Evolutionary conservation across 805 yeast genomes (phyloP).

Genomic region (Priceomyces melissophilus): DNA sequence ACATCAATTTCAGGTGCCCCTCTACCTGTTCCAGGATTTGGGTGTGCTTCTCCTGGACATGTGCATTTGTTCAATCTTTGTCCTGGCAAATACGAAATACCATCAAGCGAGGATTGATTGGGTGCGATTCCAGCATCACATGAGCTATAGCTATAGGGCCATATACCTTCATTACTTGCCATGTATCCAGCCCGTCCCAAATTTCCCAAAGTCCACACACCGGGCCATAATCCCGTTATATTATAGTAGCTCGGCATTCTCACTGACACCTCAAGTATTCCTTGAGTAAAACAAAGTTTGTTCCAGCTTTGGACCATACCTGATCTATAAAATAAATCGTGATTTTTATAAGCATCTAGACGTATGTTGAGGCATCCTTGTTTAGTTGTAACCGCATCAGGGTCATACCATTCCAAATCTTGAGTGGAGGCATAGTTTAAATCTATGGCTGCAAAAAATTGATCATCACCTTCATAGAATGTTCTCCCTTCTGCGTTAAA

Average conservation of each 20-base stretch:
- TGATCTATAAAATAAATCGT: slow-evolving; percentile 75
- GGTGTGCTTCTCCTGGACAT: slow-evolving; percentile 81
- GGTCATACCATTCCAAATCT: slow-evolving; percentile 94
- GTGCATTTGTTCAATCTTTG: slow-evolving; percentile 76
- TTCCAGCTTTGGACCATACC: slow-evolving; percentile 96
- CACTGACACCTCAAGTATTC: slow-evolving; percentile 71
- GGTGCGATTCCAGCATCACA: slow-evolving; percentile 96
- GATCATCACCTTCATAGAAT: slow-evolving; percentile 88
- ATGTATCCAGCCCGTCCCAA: slow-evolving; percentile 87
- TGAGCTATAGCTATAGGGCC: slow-evolving; percentile 87
- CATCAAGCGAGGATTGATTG: slow-evolving; percentile 87
- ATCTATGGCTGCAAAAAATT: slow-evolving; percentile 84
- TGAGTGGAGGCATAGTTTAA: slow-evolving; percentile 80
- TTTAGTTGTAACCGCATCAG: slow-evolving; percentile 78
- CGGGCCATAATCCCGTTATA: slow-evolving; percentile 91
- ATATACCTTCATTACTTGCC: slow-evolving; percentile 86
- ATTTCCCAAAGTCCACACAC: slow-evolving; percentile 92
- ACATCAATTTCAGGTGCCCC: slow-evolving; percentile 96
- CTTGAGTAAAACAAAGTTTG: slow-evolving; percentile 84
- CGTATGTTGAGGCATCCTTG: slow-evolving; percentile 68
- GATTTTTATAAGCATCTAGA: slow-evolving; percentile 81
- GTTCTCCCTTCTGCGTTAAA: slow-evolving; percentile 87
- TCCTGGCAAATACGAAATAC: slow-evolving; percentile 82
- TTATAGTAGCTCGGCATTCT: slow-evolving; percentile 76
- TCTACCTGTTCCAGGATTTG: slow-evolving; percentile 82